A percentile compares a stretch with the other conserved stretches of the same genome.
These are phyloP conservation scores for Lindgomyces ingoldianus DNA, from an alignment of 495 filamentous ascomycete genomes.

Conservation along the genomic window DNA sequence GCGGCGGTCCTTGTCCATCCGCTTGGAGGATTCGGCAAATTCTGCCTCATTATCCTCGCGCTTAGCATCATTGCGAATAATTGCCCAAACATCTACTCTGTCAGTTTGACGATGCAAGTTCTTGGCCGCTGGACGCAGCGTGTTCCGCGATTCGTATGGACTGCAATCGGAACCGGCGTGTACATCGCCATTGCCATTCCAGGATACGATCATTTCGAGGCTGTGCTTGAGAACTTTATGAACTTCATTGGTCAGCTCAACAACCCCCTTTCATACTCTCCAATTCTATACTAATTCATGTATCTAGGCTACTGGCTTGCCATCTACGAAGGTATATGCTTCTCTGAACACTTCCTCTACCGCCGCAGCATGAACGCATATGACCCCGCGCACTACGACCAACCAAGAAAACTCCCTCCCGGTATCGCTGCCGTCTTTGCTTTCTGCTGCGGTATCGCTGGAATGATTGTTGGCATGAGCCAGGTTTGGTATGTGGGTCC, in stretches of 20 bases:
- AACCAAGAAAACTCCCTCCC: slow-evolving; percentile 61
- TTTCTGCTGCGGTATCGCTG: slow-evolving; percentile 69
- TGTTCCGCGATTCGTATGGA: slow-evolving; percentile 79
- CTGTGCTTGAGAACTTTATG: slow-evolving; percentile 77
- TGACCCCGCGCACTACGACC: slow-evolving; percentile 60
- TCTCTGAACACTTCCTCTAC: slow-evolving; percentile 78
- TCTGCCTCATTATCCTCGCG: slow-evolving; percentile 78
- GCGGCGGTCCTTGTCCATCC: slow-evolving; percentile 61
- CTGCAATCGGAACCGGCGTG: slow-evolving; percentile 63
- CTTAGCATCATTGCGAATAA: slow-evolving; percentile 82
- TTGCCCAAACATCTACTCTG: slow-evolving; percentile 83
- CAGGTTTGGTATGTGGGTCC: slow-evolving; percentile 76
- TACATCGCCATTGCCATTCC: slow-evolving; percentile 78
- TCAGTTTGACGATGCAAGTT: slow-evolving; percentile 73
- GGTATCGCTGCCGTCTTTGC: slow-evolving; percentile 70
- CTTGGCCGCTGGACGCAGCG: slow-evolving; percentile 63
- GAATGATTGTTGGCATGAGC: slow-evolving; percentile 75
- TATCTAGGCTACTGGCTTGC: slow-evolving; percentile 72
- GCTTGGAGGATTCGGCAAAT: slow-evolving; percentile 75
- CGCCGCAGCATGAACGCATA: slow-evolving; percentile 67
- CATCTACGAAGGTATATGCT: slow-evolving; percentile 73
- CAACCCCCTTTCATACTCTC: neutral
- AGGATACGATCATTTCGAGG: slow-evolving; percentile 72
- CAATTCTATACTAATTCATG: neutral
- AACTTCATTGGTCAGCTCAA: slow-evolving; percentile 58